These are phyloP conservation scores for Alternaria hordeiaustralica DNA, from an alignment of 2,329 filamentous ascomycete genomes.

Conservation along the genomic window DNA sequence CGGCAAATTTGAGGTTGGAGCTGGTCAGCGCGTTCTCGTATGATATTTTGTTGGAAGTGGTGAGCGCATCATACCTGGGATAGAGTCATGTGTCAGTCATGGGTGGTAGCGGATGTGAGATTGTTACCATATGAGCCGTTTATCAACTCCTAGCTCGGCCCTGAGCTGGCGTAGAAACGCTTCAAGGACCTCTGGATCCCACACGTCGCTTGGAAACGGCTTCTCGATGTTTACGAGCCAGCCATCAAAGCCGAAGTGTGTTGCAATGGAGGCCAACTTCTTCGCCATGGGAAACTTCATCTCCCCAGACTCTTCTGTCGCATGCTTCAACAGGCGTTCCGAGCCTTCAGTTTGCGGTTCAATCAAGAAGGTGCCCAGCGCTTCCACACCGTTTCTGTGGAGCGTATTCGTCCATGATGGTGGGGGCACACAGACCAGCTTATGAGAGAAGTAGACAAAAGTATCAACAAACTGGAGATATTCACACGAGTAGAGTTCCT, in stretches of 20 bases:
- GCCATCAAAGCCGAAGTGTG: constrained; percentile 55
- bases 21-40: constrained; percentile 55
- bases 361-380: constrained; percentile 53
- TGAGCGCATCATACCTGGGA: constrained; percentile 56
- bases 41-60: constrained; percentile 49
- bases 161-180: constrained; percentile 50
- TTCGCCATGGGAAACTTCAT: constrained; percentile 45
- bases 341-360: constrained; percentile 50
- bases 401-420: constrained; percentile 55
- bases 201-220: constrained; percentile 45
- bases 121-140: constrained; percentile 49
- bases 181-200: constrained; percentile 38
- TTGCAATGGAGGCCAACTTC: constrained; percentile 49
- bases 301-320: constrained; percentile 1
- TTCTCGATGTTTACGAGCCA: constrained; percentile 58
- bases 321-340: constrained; percentile 35
- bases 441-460: constrained; percentile 59
- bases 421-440: constrained; percentile 54
- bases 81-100: background rate
- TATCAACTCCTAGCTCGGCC: constrained; percentile 34
- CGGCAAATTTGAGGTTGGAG: constrained; percentile 49
- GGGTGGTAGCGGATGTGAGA: background rate
- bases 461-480: constrained; percentile 53
- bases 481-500: constrained; percentile 50
- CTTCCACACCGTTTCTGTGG: constrained; percentile 55